These are phyloP conservation scores for Cercospora sojina DNA, from an alignment of 2,329 filamentous ascomycete species.

Conservation along the genomic window DNA sequence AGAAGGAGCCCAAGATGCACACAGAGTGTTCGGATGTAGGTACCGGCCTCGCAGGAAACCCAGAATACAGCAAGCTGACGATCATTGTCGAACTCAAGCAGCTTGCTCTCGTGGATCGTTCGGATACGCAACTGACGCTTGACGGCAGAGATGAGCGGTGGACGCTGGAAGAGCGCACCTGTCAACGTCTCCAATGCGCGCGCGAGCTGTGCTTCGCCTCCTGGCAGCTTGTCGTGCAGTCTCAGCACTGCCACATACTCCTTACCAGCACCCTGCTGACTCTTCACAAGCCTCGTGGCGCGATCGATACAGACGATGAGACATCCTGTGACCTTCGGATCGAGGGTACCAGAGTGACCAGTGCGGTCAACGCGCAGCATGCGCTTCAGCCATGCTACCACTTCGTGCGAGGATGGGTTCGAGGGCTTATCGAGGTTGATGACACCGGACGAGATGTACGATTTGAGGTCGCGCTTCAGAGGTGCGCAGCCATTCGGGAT, in stretches of 20 bases:
- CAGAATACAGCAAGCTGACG: conserved; percentile 97
- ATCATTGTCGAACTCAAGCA: conserved; percentile 96
- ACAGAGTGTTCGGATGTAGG: conserved; percentile 97
- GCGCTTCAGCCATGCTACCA: conserved; percentile 98
- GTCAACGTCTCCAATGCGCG: conserved; percentile 94
- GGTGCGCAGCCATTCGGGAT: conserved; percentile 92
- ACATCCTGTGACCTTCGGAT: conserved; percentile 96
- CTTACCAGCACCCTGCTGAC: conserved; percentile 97
- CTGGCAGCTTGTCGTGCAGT: conserved; percentile 91
- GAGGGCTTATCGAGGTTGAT: conserved; percentile 98
- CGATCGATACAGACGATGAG: conserved; percentile 95
- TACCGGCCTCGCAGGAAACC: conserved; percentile 98
- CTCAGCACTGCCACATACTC: conserved; percentile 97
- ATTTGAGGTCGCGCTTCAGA: conserved; percentile 91
- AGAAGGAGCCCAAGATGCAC: conserved; percentile 79
- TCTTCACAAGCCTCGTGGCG: conserved; percentile 96
- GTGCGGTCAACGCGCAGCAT: conserved; percentile 96
- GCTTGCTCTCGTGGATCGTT: conserved; percentile 95
- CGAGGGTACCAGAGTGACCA: conserved; percentile 95
- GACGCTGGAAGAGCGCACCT: conserved; percentile 94
- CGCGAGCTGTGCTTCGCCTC: conserved; percentile 87
- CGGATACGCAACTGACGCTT: conserved; percentile 98
- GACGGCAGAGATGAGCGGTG: conserved; percentile 94
- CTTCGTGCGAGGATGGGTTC: conserved; percentile 97
- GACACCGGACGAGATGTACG: conserved; percentile 93